phyloP scores from a whole-genome alignment of 2,329 filamentous ascomycete genomes.

The Sporothrix luriei region DNA sequence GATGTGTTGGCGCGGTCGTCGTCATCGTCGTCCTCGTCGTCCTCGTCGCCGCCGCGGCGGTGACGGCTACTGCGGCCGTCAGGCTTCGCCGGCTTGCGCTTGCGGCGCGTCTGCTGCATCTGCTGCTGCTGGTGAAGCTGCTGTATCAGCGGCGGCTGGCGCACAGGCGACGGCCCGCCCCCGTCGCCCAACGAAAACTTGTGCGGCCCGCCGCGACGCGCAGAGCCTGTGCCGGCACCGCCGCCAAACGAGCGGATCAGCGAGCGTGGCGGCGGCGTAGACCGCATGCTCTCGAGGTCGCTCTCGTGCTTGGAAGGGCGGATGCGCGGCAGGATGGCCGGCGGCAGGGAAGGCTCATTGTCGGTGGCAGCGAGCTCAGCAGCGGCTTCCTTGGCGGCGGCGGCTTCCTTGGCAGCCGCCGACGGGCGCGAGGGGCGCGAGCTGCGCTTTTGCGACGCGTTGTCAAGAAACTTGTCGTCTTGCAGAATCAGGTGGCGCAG shows the following conservation, averaged over 20 bases:
- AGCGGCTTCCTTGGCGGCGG: conserved; percentile 36
- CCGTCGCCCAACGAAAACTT: conserved; percentile 64
- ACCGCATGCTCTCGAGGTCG: conserved; percentile 56
- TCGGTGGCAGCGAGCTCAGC: conserved; percentile 42
- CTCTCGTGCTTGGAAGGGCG: conserved; percentile 64
- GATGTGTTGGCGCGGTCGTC: conserved; percentile 29
- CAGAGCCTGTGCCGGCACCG: conserved; percentile 49
- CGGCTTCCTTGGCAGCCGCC: conserved; percentile 35
- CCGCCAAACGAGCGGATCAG: conserved; percentile 47
- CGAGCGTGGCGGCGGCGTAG: conserved; percentile 54
- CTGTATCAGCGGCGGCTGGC: conserved; percentile 42
- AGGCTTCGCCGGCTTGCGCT: conserved; percentile 13
- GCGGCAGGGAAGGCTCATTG: conserved; percentile 55
- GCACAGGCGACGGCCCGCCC: conserved; percentile 57
- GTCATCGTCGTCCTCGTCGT: conserved; percentile 32
- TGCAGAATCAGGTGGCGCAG: conserved; percentile 75
- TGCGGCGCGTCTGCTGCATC: conserved; percentile 27
- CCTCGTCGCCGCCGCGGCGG: neutral
- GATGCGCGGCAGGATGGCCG: conserved; percentile 61
- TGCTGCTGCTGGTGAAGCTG: conserved; percentile 40
- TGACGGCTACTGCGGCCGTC: conserved; percentile 14
- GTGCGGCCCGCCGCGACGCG: conserved; percentile 55
- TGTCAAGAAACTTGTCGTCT: conserved; percentile 69
- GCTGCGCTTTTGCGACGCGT: conserved; percentile 61
- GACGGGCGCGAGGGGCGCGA: conserved; percentile 43